phyloP scores from a whole-genome alignment of 345 rosid genomes.

The Reutealis trisperma region DNA sequence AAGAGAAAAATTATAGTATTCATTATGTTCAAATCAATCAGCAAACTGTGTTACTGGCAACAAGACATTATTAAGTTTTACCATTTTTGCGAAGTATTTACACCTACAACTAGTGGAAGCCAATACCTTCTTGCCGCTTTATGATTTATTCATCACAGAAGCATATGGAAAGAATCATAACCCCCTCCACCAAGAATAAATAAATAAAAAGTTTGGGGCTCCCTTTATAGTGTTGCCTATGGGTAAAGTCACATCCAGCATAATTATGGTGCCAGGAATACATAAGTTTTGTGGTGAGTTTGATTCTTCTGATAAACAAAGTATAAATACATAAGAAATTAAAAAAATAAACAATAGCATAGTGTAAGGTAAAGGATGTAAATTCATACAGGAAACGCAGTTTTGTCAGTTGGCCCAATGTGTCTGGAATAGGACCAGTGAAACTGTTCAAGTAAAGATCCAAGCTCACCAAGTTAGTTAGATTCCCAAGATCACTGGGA shows the following conservation, averaged over 20 bases:
- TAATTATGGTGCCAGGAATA: neutral
- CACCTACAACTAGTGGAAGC: neutral
- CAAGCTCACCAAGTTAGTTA: constrained; percentile 47
- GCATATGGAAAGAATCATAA: neutral
- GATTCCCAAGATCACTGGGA: constrained; percentile 41
- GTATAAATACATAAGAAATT: neutral
- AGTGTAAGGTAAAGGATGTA: constrained; percentile 9
- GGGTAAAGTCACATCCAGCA: neutral
- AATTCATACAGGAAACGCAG: constrained; percentile 41
- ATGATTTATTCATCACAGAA: neutral
- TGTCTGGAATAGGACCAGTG: constrained; percentile 39
- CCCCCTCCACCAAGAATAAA: neutral
- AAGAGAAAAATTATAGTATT: too few species aligned
- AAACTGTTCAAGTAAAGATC: constrained; percentile 46
- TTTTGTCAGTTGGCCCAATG: constrained; percentile 39
- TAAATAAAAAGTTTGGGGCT: neutral
- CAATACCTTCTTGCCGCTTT: neutral
- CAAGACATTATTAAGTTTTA: neutral
- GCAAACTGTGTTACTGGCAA: neutral
- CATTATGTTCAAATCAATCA: neutral
- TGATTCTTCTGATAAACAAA: neutral
- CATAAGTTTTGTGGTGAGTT: neutral
- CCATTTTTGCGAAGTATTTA: neutral
- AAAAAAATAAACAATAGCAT: neutral
- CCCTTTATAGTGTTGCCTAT: neutral